These are phyloP conservation scores for Daldinia sp. DNA, from an alignment of 2,329 filamentous ascomycete genomes.

Conservation along the genomic window DNA sequence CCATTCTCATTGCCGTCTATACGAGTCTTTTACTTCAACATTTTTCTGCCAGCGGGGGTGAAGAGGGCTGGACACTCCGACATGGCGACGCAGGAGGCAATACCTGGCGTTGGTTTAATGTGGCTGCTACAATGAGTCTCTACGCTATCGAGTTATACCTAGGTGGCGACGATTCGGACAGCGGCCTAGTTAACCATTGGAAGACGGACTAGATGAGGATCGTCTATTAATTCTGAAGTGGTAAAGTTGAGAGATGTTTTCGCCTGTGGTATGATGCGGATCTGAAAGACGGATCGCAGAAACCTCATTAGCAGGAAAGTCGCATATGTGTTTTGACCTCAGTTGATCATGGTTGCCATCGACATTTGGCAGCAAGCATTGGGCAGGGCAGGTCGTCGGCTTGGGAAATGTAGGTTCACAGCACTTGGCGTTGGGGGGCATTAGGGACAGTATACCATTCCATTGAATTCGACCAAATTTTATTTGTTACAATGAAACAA, in stretches of 20 bases:
- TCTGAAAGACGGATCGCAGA: conserved; percentile 18
- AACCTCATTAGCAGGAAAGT: conserved; percentile 25
- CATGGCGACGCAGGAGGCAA: conserved; percentile 87
- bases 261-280: conserved; percentile 26
- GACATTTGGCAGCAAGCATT: conserved; percentile 40
- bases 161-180: conserved; percentile 83
- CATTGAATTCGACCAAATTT: conserved; percentile 48
- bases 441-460: conserved; percentile 52
- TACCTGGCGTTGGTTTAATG: conserved; percentile 92
- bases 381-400: conserved; percentile 40
- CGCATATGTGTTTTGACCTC: conserved; percentile 34
- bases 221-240: background rate
- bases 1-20: conserved; percentile 94
- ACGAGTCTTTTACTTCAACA: conserved; percentile 96
- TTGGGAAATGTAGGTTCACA: conserved; percentile 49
- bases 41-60: conserved; percentile 81
- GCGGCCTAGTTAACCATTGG: conserved; percentile 82
- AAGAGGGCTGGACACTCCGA: conserved; percentile 84
- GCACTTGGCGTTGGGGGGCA: conserved; percentile 51
- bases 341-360: conserved; percentile 32
- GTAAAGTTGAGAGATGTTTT: conserved; percentile 20
- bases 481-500: conserved; percentile 45
- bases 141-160: conserved; percentile 93
- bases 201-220: conserved; percentile 77
- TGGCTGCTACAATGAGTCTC: conserved; percentile 87